phyloP scores from a whole-genome alignment of 75 land plant species.

The Chamaecyparis obtusa region DNA sequence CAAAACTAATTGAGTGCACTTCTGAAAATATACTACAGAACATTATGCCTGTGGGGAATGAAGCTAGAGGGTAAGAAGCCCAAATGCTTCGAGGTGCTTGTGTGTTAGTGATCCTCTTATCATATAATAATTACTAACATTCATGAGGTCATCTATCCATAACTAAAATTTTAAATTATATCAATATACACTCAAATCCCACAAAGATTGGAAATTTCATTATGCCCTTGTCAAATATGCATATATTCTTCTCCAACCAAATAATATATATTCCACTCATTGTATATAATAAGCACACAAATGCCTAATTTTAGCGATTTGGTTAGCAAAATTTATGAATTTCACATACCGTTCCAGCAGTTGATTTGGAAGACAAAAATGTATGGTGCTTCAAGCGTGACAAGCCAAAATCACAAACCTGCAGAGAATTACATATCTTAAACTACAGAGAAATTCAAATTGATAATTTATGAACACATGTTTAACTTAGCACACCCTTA shows the following conservation, averaged over 20 bases:
- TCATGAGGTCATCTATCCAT: no score
- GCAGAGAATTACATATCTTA: constrained; percentile 20
- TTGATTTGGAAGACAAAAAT: constrained; percentile 94
- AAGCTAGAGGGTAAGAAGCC: not conserved
- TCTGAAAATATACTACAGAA: not conserved
- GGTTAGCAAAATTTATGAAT: not conserved
- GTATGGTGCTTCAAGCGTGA: constrained; percentile 96
- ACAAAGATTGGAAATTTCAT: not conserved
- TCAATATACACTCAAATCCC: not conserved
- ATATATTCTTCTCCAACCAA: not conserved
- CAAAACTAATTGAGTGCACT: not conserved
- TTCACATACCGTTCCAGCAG: constrained; percentile 90
- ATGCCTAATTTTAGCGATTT: not conserved
- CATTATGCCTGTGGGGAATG: not conserved
- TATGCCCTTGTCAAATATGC: not conserved
- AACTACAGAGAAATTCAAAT: constrained; percentile 3
- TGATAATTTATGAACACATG: not conserved
- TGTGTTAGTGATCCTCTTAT: no score
- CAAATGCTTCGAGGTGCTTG: not conserved
- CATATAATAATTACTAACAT: no score
- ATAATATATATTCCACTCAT: not conserved
- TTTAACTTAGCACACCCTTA: not conserved
- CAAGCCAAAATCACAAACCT: constrained; percentile 99
- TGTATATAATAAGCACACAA: not conserved
- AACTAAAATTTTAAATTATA: no score